Evolutionary conservation across 2,329 filamentous ascomycete genomes (phyloP), one percentile per base, ranked within the genome.

Genomic region (Aureobasidium lini): DNA sequence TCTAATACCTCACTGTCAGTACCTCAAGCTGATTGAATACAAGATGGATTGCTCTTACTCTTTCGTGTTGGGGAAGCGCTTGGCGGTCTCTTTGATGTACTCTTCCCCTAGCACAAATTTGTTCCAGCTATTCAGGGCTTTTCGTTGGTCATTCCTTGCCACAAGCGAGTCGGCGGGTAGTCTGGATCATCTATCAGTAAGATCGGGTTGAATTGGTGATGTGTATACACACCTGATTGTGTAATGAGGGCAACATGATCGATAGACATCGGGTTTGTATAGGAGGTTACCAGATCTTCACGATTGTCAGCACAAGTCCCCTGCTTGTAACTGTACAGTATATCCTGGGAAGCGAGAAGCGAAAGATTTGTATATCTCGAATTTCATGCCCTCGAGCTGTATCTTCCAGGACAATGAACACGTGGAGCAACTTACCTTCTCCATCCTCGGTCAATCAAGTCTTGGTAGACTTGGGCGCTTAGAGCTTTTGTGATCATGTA

Each of bases 241-340:
- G 71, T 93, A 97, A 69, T 96, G 91, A 46, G 92, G 91, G 72
- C 94, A 99, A 69, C 94, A 99, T 62, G 90, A 89, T 60, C 85
- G 80, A 61, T 81, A 81, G 67, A 90, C 85, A 71, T 94, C 87
- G 13, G 89, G 89, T 62, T 89, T 84, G 73, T 94, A 94, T 50
- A 94, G 76, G 8, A 90, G 77, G 31, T 76, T 83, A 15, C 80
- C 80, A 40, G 79, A 81, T 64, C 79, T 73, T 44, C 13, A 49
- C 49, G 59, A 23, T 10, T 18, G 43, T 57, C 43, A 57, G 43
- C 18, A 23, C 15, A 18, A 1, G 9, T 13, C 6, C 32, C 37
- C 40, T 11, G 29, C 11, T 13, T 16, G 1, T 15, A 6, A 13
- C 11, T 43, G 9, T 15, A 34, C 6, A 16, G 23, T 18, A 16